Evolutionary conservation across 164 flowering plant genomes (phyloP).

Genomic region (Kingdonia uniflora): DNA sequence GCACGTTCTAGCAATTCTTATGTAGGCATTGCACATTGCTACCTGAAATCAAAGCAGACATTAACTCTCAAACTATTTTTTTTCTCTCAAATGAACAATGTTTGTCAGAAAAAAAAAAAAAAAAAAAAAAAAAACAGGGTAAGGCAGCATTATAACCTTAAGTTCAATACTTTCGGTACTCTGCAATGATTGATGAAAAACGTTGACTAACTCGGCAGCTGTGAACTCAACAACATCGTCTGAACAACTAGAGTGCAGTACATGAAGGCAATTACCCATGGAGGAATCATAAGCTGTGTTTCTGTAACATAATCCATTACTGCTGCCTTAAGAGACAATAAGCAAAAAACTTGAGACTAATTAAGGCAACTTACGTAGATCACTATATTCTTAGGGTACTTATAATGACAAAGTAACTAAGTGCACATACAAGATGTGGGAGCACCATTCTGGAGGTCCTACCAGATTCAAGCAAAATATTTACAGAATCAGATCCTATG

Average conservation of each 20-base stretch:
- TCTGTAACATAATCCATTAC: constrained; percentile 36
- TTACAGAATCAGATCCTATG: too few relatives aligned
- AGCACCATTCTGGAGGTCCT: too few relatives aligned
- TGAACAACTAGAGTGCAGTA: constrained; percentile 55
- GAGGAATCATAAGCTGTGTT: constrained; percentile 59
- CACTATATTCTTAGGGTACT: too few relatives aligned
- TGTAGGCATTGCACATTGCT: constrained; percentile 67
- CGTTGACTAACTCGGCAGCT: constrained; percentile 45
- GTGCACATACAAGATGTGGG: not conserved
- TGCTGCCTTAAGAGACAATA: not conserved
- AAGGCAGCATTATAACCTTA: constrained; percentile 37
- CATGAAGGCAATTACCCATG: constrained; percentile 67
- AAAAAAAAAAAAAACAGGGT: too few relatives aligned
- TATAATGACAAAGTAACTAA: too few relatives aligned
- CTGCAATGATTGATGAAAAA: constrained; percentile 42
- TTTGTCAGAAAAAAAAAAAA: not conserved
- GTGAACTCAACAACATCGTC: constrained; percentile 64
- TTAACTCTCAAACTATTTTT: not conserved
- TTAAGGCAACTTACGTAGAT: not conserved
- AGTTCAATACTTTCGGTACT: constrained; percentile 69
- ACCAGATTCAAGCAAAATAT: too few relatives aligned
- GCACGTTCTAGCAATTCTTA: constrained; percentile 59
- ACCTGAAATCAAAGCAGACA: constrained; percentile 36
- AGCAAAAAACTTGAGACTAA: not conserved
- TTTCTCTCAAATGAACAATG: not conserved